Base-by-base conservation (phyloP, 768 basidiomycete genomes). In the Leccinum imitatum region DNA sequence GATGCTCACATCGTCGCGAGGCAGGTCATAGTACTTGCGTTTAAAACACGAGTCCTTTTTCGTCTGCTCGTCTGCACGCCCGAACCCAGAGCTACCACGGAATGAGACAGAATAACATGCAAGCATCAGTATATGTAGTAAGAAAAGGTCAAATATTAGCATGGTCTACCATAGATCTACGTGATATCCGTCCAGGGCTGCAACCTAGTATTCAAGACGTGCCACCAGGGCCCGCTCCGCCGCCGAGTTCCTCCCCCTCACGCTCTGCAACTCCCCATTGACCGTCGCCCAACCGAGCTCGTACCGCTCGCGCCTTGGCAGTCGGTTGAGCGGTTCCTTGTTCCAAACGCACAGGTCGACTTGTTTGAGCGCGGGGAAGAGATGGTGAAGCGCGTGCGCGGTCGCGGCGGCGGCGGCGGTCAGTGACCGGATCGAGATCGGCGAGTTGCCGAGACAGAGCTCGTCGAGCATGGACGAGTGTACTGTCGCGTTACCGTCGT, bases 371-470 rank as follows among this genome's bases (percentile, higher is more conserved):
- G 59, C 47, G 3, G 67, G 71, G 15, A 58, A 71, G 46, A 73
- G 63, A 4, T 0, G 1, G 23, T 30, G 60, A 11, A 71, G 21
- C 4, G 58, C 17, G 11, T 47, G 48, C 1, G 69, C 62, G 23
- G 71, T 59, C 1, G 44, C 11, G 9, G 21, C 3, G 5, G 67
- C 62, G 23, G 71, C 59, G 1, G 51, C 14, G 7, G 33, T 2
- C 6, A 67, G 69, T 0, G 58, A 53, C 9, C 10, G n/a, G 23
- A 71, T 55, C 0, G 59, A 62, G 2, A 41, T 33, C 2, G 50
- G 50, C 31, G 71, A 66, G 13, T 71, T 73, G 11, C 67, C 69
- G 1, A 71, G 58, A 17, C 60, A 59, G 4, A 71, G 71, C 0
- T 54, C 48, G 0, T 46, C 23, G 2, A 71, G 57, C 2, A 50